These are phyloP conservation scores for Neurospora sp. DNA, from an alignment of 2,329 filamentous ascomycete species.

Conservation along the genomic window DNA sequence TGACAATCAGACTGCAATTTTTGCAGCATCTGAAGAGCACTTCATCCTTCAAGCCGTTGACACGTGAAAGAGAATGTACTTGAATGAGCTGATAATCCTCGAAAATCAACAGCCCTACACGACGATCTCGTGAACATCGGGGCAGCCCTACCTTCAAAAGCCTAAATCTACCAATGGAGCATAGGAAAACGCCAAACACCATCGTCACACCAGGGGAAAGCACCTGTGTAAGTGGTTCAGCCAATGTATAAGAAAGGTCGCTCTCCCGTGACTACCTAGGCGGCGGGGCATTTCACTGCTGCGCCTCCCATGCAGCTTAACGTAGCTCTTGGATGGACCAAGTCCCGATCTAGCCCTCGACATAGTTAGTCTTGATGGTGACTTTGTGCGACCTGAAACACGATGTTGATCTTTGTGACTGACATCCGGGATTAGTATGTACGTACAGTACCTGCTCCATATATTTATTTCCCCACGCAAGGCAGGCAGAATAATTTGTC, in stretches of 20 bases:
- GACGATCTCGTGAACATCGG: not conserved
- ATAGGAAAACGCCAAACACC: not conserved
- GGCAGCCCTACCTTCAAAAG: not conserved
- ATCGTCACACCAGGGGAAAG: not conserved
- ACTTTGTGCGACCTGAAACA: not conserved
- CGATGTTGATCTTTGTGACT: not conserved
- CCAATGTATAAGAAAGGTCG: not conserved
- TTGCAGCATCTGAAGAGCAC: not conserved
- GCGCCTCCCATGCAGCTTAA: not conserved
- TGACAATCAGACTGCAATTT: not conserved
- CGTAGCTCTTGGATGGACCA: not conserved
- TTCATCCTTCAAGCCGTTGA: not conserved
- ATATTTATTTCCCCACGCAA: not conserved
- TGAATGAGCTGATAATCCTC: not conserved
- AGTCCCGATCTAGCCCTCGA: not conserved
- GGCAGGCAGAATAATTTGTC: not conserved
- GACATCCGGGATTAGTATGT: not conserved
- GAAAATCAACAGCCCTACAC: not conserved
- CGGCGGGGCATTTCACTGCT: not conserved
- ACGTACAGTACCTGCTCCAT: not conserved
- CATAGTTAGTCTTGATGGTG: not conserved
- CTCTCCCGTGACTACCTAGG: not conserved
- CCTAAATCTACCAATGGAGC: not conserved
- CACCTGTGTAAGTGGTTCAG: not conserved
- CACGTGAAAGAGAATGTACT: not conserved